Conservation (phyloP, 2,329 filamentous ascomycete genomes). For the Verruconis gallopava region DNA sequence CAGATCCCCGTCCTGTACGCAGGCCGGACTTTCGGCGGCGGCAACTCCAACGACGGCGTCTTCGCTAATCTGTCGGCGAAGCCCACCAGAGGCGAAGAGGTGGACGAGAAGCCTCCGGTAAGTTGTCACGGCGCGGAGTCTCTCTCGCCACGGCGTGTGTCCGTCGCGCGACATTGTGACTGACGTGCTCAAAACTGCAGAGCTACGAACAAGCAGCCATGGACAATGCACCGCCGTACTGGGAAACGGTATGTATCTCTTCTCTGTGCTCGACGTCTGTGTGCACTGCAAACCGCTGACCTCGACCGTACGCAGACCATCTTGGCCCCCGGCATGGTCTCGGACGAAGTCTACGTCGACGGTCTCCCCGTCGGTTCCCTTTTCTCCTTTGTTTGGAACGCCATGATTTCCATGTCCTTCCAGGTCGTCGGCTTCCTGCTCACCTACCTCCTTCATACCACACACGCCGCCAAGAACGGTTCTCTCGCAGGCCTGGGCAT, state of each 20-base stretch:
- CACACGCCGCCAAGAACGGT: conserved; percentile 94
- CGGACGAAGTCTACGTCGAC: conserved; percentile 93
- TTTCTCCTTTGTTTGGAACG: conserved; percentile 83
- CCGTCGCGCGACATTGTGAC: too few species aligned
- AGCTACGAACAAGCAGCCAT: conserved; percentile 97
- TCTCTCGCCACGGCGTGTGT: conserved; percentile 1
- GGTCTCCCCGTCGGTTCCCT: conserved; percentile 83
- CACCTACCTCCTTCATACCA: conserved; percentile 94
- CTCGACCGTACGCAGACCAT: too few species aligned
- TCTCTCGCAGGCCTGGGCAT: conserved; percentile 89
- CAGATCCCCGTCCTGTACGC: conserved; percentile 40
- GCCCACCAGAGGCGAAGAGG: conserved; percentile 66
- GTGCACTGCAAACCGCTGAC: too few species aligned
- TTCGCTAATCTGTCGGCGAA: conserved; percentile 38
- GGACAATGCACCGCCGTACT: conserved; percentile 91
- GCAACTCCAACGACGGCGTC: conserved; percentile 66
- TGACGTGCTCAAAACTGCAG: conserved; percentile 40
- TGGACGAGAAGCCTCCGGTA: conserved; percentile 89
- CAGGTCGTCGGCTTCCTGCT: conserved; percentile 94
- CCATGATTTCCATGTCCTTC: conserved; percentile 95
- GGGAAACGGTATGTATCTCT: too few species aligned
- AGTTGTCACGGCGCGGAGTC: too few species aligned
- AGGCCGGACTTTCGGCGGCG: conserved; percentile 52
- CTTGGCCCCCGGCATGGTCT: conserved; percentile 78
- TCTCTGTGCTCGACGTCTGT: too few species aligned